phyloP scores from a whole-genome alignment of 225 moss, liverwort and hornwort genomes.

The Pseudoscleropodium purum region DNA sequence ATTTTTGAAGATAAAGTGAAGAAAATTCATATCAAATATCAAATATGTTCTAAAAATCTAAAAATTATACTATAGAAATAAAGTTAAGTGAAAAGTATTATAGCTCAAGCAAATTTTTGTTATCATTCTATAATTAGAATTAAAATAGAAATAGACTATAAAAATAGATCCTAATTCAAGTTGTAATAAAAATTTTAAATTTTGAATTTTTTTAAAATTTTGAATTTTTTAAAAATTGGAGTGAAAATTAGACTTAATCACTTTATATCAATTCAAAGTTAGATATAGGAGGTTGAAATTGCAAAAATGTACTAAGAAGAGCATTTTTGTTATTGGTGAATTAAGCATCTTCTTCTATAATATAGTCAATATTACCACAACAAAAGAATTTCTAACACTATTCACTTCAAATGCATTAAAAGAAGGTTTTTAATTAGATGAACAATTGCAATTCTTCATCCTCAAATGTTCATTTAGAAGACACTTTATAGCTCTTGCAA shows the following conservation, averaged over 20 bases:
- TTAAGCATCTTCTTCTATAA: not conserved
- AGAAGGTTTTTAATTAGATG: not conserved
- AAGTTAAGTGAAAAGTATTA: not conserved
- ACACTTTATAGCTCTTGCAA: not conserved
- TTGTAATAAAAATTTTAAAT: not conserved
- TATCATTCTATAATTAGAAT: not conserved
- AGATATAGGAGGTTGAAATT: not conserved
- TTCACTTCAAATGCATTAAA: not conserved
- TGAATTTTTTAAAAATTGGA: not conserved
- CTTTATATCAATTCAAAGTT: not conserved
- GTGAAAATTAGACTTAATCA: not conserved
- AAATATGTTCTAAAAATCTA: not conserved
- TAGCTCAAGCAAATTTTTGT: not conserved
- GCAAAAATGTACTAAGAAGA: not conserved
- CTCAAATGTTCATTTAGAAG: not conserved
- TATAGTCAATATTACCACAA: not conserved
- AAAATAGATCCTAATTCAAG: not conserved
- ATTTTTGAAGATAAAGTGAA: not conserved
- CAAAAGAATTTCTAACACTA: too few relatives aligned
- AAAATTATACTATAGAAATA: too few relatives aligned
- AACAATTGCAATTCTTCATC: not conserved
- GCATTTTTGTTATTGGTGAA: not conserved
- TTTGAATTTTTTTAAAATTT: too few relatives aligned
- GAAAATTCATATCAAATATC: not conserved
- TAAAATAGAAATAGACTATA: not conserved